Evolutionary conservation across 2,329 filamentous ascomycete genomes (phyloP), one percentile per base, ranked within the genome.

Genomic region (Gremmenia infestans): DNA sequence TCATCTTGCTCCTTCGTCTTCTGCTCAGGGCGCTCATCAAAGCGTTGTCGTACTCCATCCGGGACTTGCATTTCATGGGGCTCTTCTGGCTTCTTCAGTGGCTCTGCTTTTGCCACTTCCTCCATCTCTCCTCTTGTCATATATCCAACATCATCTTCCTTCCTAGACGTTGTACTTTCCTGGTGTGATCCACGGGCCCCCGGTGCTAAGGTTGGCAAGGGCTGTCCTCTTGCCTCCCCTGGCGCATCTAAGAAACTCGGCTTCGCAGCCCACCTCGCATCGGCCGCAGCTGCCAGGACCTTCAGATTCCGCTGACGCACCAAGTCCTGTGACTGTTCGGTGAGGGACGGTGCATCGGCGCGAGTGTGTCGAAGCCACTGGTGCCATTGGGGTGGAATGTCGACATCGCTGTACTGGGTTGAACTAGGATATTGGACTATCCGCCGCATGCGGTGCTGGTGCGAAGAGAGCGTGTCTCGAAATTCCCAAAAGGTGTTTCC

Each of bases 401-500:
- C 62, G 53, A 86, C 77, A 36, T 81, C 76, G 63, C 76, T 80
- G 65, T 76, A 74, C 68, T 82, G 81, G 2, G 78, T 77, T 45
- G 73, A 73, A 49, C 74, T 71, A 11, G 82, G 81, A 70, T 81
- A 84, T 63, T 81, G 67, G 49, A 86, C 82, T 60, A 86, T 85
- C 67, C 83, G 81, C 35, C 83, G 80, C 77, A 80, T 81, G 61
- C 81, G 79, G 36, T 68, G 63, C 47, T 70, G 56, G 49, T 74
- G 71, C 37, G 70, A 65, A 56, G 64, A 56, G 36, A 63, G 58
- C 5, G 56, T 57, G 61, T 85, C 78, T 56, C 77, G 77, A 72
- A 87, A 86, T 65, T 86, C 82, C 83, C 85, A 88, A 74, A 81
- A 88, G 4, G 84, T 86, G 72, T 87, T 87, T 54, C 83, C 83